Conservation (phyloP, 495 filamentous ascomycete species). For the Corynascus novoguineensis region DNA sequence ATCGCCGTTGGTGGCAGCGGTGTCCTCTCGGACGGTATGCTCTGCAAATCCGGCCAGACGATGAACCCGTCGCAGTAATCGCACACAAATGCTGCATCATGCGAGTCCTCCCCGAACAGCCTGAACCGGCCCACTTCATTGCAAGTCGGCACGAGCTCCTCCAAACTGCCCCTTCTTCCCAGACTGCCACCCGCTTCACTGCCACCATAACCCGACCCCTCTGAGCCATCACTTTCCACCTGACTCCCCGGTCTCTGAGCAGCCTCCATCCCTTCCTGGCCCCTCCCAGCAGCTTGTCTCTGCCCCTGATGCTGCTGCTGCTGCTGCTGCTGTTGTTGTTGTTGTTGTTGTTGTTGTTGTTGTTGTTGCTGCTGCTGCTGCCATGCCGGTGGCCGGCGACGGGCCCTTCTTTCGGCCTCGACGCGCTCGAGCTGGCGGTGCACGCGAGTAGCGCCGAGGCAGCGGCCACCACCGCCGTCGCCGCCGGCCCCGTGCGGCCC, state of each 20-base stretch:
- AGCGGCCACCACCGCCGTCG: constrained; percentile 31
- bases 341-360: neutral
- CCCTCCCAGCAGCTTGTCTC: neutral
- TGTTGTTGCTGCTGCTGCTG: neutral
- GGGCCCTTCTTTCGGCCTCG: constrained; percentile 22
- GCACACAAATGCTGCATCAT: constrained; percentile 45
- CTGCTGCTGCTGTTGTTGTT: constrained; percentile 8
- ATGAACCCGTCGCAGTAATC: constrained; percentile 47
- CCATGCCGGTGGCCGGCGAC: neutral
- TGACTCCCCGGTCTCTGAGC: neutral
- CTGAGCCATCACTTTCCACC: neutral
- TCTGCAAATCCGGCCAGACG: constrained; percentile 42
- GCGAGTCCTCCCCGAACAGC: constrained; percentile 29
- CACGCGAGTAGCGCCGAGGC: constrained; percentile 43
- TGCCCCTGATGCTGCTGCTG: constrained; percentile 20
- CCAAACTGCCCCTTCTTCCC: constrained; percentile 20
- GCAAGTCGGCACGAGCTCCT: constrained; percentile 35
- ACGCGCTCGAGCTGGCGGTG: constrained; percentile 33
- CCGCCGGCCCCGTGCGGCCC: too few relatives aligned
- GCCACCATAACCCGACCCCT: neutral
- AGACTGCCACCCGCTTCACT: neutral
- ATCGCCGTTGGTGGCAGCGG: constrained; percentile 11
- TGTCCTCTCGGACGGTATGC: constrained; percentile 35
- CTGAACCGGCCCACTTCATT: constrained; percentile 40
- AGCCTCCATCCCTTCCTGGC: constrained; percentile 4